Evolutionary conservation across 2,329 filamentous ascomycete species (phyloP), one percentile per base, ranked within the genome.

Genomic region (Neofusicoccum laricinum): DNA sequence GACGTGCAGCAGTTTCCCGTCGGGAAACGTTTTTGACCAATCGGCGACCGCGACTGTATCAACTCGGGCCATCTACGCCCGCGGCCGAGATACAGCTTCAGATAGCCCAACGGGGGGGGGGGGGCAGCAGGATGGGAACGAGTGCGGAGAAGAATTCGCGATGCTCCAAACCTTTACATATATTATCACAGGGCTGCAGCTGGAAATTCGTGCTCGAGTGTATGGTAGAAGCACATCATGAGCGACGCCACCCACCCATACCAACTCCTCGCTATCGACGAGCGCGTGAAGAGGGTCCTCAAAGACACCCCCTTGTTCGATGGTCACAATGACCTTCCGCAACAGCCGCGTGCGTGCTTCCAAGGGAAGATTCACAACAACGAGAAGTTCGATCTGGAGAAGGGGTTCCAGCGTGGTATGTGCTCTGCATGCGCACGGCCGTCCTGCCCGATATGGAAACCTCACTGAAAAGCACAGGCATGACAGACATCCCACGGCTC

Each of bases 271-370:
- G 64, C 69, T 51, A 71, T 73, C 4, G 72, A 72, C 62, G 71
- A 75, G 45, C 67, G 73, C 4, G 71, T 72, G 10, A 73, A 74
- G 63, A 58, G 71, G 7, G 71, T 75, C 1, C 65, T 74, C 4
- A 53, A 63, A 2, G 57, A 57, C 11, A 74, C 73, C 0, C 73
- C 72, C 0, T 70, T 76, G n/a, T 73, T 75, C 21, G 75, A 77
- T 62, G 75, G 75, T 2, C 75, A 77, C 55, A 77, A 76, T 63
- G 75, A 77, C 43, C 69, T 76, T 0, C 74, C 75, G 0, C 67
- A n/a, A 30, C 41, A 50, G 43, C 41, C 51, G 5, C 53, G 63
- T 21, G 50, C 43, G 19, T 69, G 65, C 43, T 73, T 72, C 59
- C 70, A 73, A 38, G 71, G 73, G 57, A 73, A 71, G 57, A 75